Evolutionary conservation across 192 early-diverging fungal species (phyloP).

Genomic region (Backusella westeae): DNA sequence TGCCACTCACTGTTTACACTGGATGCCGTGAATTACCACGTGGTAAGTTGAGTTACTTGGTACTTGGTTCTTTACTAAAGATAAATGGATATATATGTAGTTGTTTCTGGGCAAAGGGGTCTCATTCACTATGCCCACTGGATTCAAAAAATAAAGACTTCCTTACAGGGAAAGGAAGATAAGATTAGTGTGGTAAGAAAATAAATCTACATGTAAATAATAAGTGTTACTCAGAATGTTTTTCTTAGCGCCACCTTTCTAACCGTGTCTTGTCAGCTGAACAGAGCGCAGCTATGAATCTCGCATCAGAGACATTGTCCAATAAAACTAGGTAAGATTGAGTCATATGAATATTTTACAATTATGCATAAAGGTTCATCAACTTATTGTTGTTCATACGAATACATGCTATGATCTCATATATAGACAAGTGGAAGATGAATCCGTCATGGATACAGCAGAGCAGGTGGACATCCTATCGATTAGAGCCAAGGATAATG

Average conservation of each 20-base stretch:
- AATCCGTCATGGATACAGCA: neutral
- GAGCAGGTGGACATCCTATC: neutral
- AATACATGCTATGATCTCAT: neutral
- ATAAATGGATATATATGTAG: neutral
- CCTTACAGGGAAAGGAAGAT: neutral
- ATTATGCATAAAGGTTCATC: neutral
- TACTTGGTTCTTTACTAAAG: neutral
- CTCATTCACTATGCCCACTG: neutral
- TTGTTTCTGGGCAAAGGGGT: neutral
- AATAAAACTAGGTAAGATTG: neutral
- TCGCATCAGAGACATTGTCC: neutral
- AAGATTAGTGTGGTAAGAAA: neutral
- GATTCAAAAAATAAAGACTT: neutral
- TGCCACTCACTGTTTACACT: neutral
- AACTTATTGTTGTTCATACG: neutral
- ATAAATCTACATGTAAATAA: neutral
- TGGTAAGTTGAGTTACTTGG: neutral
- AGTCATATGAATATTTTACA: neutral
- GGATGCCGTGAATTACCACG: neutral
- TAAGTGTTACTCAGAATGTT: neutral
- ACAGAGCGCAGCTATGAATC: neutral
- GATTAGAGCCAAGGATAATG: neutral
- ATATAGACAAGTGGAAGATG: neutral
- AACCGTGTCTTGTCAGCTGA: slow-evolving; percentile 1
- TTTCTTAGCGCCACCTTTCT: neutral